Conservation (phyloP, 148 eudicot species). For the Hydrangea macrophylla region DNA sequence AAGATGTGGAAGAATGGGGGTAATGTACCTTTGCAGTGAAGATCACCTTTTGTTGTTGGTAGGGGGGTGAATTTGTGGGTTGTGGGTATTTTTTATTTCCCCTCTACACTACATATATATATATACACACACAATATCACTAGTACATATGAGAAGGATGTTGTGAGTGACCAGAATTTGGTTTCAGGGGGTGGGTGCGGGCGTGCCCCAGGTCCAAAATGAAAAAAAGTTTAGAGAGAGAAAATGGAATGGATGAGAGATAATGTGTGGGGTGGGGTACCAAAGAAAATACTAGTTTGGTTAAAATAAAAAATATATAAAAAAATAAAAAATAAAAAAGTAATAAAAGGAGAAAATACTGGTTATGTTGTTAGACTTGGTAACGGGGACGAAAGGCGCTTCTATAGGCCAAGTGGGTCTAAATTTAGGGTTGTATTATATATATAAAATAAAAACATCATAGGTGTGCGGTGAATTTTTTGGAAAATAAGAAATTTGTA, state of each 20-base stretch:
- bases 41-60: conserved; percentile 11
- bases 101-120: too few relatives aligned
- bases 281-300: neutral
- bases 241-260: neutral
- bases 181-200: conserved; percentile 15
- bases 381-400: neutral
- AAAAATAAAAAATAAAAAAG: neutral
- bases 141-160: conserved; percentile 10
- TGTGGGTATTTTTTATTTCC: conserved; percentile 1
- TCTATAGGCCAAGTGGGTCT: neutral
- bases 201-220: conserved; percentile 17
- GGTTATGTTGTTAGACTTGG: neutral
- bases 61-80: conserved; percentile 18
- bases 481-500: too few relatives aligned
- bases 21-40: conserved; percentile 24
- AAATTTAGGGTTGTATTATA: too few relatives aligned
- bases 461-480: too few relatives aligned
- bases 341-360: neutral
- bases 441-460: too few relatives aligned
- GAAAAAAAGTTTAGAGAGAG: conserved; percentile 18
- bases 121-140: conserved; percentile 10
- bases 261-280: neutral
- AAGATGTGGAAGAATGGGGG: conserved; percentile 3
- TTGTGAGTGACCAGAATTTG: conserved; percentile 32
- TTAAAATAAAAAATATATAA: too few relatives aligned